These are phyloP conservation scores for Salix arbutifolia DNA, from an alignment of 345 rosid genomes.

Conservation along the genomic window DNA sequence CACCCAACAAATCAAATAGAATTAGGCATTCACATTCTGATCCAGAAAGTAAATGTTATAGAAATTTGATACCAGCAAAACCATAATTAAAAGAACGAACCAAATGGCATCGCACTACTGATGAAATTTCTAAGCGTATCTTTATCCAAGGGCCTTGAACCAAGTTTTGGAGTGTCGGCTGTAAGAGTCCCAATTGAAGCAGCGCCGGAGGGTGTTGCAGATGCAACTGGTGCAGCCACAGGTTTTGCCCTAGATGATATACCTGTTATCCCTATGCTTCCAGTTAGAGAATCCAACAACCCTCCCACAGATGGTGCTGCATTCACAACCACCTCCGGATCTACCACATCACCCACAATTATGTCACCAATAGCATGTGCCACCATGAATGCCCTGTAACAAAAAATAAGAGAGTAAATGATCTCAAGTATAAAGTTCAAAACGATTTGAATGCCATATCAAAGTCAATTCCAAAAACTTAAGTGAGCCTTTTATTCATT, in stretches of 20 bases:
- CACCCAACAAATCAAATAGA: neutral
- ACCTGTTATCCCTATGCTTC: slow-evolving; percentile 79
- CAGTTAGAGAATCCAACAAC: slow-evolving; percentile 89
- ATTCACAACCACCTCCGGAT: slow-evolving; percentile 79
- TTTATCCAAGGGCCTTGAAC: slow-evolving; percentile 74
- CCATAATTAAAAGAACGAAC: slow-evolving; percentile 48
- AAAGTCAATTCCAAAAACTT: neutral
- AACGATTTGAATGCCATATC: neutral
- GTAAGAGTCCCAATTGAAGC: slow-evolving; percentile 44
- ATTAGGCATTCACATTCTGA: slow-evolving; percentile 12
- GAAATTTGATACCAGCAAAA: slow-evolving; percentile 24
- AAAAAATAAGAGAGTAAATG: neutral
- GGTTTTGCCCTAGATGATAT: slow-evolving; percentile 86
- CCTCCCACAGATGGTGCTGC: slow-evolving; percentile 83
- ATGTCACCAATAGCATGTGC: slow-evolving; percentile 81
- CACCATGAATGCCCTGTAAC: slow-evolving; percentile 77
- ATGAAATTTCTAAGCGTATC: slow-evolving; percentile 73
- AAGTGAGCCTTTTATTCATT: neutral
- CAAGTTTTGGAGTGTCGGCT: slow-evolving; percentile 68
- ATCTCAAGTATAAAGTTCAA: neutral
- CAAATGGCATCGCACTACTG: slow-evolving; percentile 81
- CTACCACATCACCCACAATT: slow-evolving; percentile 66
- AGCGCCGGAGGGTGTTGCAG: slow-evolving; percentile 52
- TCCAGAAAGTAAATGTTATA: slow-evolving; percentile 7
- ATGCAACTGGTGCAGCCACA: slow-evolving; percentile 65